A percentile compares a stretch with the other conserved stretches of the same genome.
Evolutionary conservation across 2,329 filamentous ascomycete species (phyloP).

Genomic region (Fusarium compactum): DNA sequence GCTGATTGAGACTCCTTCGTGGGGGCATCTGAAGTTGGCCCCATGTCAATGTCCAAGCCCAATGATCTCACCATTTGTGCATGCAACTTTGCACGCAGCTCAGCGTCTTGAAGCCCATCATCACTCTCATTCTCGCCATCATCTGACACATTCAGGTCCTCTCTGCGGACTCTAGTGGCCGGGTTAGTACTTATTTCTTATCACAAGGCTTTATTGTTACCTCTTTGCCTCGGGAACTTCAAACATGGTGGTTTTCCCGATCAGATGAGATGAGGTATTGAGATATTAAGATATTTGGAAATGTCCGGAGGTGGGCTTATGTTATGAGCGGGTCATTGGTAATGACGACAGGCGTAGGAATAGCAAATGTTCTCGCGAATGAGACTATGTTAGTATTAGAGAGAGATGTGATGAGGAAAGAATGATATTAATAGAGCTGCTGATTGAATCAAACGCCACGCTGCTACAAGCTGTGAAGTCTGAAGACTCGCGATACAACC

Average conservation of each 20-base stretch:
- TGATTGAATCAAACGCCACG: conserved; percentile 28
- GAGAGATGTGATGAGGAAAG: conserved; percentile 3
- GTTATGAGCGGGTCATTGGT: conserved; percentile 3
- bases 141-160: conserved; percentile 62
- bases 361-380: neutral
- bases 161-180: conserved; percentile 63
- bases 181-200: conserved; percentile 14
- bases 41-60: conserved; percentile 51
- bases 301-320: conserved; percentile 2
- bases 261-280: conserved; percentile 3
- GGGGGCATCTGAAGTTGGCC: neutral
- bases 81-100: conserved; percentile 59
- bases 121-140: conserved; percentile 43
- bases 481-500: conserved; percentile 26
- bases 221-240: conserved; percentile 50
- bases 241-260: conserved; percentile 44
- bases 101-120: conserved; percentile 53
- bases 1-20: conserved; percentile 2
- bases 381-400: neutral
- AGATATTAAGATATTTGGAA: neutral
- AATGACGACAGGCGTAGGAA: neutral
- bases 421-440: conserved; percentile 24
- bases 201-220: conserved; percentile 29
- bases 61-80: conserved; percentile 62
- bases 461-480: conserved; percentile 8